Evolutionary conservation across 129 eudicot species (phyloP).

Genomic region (Tanacetum coccineum): DNA sequence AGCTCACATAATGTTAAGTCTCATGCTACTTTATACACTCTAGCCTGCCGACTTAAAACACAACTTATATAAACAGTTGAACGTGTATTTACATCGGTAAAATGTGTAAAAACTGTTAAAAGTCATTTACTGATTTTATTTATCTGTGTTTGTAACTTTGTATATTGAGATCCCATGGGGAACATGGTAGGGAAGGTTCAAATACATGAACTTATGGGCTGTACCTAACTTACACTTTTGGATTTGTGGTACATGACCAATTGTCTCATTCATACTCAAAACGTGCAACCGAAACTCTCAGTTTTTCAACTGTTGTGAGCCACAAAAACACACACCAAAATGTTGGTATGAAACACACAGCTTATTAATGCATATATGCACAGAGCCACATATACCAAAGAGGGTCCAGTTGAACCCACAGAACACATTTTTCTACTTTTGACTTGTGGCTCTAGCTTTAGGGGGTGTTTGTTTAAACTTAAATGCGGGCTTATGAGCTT

Average conservation of each 20-base stretch:
- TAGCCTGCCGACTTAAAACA: not conserved
- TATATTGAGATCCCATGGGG: not conserved
- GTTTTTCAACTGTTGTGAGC: slow-evolving; percentile 15
- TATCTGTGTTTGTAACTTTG: not conserved
- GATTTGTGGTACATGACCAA: slow-evolving; percentile 14
- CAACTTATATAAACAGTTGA: not conserved
- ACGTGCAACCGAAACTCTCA: slow-evolving; percentile 15
- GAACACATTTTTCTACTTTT: no score
- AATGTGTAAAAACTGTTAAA: not conserved
- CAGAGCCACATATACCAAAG: no score
- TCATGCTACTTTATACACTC: not conserved
- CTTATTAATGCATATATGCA: not conserved
- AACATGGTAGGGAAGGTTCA: slow-evolving; percentile 25
- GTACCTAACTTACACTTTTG: slow-evolving; percentile 1
- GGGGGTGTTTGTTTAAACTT: no score
- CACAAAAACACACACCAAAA: slow-evolving; percentile 20
- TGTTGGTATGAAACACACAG: slow-evolving; percentile 1
- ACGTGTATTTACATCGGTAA: no score
- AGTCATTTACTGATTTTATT: not conserved
- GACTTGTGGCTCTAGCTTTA: no score
- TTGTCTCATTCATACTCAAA: slow-evolving; percentile 23
- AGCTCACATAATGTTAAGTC: not conserved
- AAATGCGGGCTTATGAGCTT: not conserved
- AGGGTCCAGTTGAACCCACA: no score
- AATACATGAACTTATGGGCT: slow-evolving; percentile 6